Conservation (phyloP, 2,329 filamentous ascomycete species). For the Didymella sp. region DNA sequence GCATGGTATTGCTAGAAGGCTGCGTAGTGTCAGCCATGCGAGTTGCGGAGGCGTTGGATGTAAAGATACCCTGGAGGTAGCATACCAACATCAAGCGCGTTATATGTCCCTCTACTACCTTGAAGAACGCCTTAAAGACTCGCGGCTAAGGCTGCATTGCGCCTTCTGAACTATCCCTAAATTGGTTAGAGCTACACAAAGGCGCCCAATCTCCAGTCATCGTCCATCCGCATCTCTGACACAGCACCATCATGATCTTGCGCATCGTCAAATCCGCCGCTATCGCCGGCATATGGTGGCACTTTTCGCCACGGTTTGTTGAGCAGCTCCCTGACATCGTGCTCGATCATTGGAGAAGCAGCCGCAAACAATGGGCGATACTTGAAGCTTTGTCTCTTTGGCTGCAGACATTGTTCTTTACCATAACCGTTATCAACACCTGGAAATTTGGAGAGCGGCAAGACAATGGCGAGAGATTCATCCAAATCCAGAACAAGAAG, state of each 20-base stretch:
- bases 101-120: not conserved
- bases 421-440: not conserved
- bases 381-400: not conserved
- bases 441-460: not conserved
- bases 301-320: not conserved
- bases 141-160: not conserved
- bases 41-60: constrained; percentile 61
- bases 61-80: constrained; percentile 49
- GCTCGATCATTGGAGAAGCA: not conserved
- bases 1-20: constrained; percentile 68
- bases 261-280: not conserved
- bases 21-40: constrained; percentile 66
- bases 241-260: not conserved
- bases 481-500: not conserved
- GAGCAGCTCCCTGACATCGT: not conserved
- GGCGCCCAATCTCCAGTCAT: not conserved
- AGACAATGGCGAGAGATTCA: not conserved
- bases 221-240: not conserved
- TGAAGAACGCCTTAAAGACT: not conserved
- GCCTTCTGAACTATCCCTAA: not conserved
- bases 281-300: not conserved
- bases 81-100: not conserved
- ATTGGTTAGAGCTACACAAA: not conserved
- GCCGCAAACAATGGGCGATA: not conserved
- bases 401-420: not conserved